Base-by-base conservation (phyloP, 2,329 filamentous ascomycete genomes). In the Domatiomyces catenatus region DNA sequence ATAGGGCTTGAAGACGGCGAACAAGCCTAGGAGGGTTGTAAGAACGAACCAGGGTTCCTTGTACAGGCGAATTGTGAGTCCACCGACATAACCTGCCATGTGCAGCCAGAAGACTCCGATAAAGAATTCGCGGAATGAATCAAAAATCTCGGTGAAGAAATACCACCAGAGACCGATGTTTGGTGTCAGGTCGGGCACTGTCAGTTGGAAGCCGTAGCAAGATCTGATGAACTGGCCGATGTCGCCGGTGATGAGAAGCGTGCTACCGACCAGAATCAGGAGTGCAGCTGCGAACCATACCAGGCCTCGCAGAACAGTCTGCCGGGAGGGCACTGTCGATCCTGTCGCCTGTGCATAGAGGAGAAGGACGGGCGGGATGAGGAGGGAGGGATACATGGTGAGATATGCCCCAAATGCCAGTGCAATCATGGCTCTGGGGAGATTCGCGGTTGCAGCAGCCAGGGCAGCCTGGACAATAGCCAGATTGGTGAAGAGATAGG, bases 111-210 rank as follows among this genome's bases (percentile, higher is more conserved):
- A 98, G 47, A 98, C 89, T 50, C 86, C 92, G 2, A 98, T 77
- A 74, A 96, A 98, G 74, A 98, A 98, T 59, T 84, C 83, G 42
- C 92, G 79, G 75, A 98, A 98, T 1, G 89, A 90, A 69, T 98
- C 92, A 65, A 98, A 98, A 81, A 98, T 98, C 65, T 98, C 90
- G 59, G 93, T 94, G 64, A 98, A 96, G 70, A 98, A 98, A 69
- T 98, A 98, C 92, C 92, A 98, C 92, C 92, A 98, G 1, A 98
- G 74, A 1, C 92, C 92, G 26, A 93, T 84, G 58, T 96, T 98
- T 10, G 92, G 92, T 0, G 90, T 93, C 42, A 98, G 75, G 63
- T 98, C 92, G 7, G 88, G 86, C 2, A 98, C 77, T 1, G 92
- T 80, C 39, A 98, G 75, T 60, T 94, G 89, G 46, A 94, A 86